Evolutionary conservation across 2,329 filamentous ascomycete species (phyloP).

Genomic region (Apiospora phragmitis): DNA sequence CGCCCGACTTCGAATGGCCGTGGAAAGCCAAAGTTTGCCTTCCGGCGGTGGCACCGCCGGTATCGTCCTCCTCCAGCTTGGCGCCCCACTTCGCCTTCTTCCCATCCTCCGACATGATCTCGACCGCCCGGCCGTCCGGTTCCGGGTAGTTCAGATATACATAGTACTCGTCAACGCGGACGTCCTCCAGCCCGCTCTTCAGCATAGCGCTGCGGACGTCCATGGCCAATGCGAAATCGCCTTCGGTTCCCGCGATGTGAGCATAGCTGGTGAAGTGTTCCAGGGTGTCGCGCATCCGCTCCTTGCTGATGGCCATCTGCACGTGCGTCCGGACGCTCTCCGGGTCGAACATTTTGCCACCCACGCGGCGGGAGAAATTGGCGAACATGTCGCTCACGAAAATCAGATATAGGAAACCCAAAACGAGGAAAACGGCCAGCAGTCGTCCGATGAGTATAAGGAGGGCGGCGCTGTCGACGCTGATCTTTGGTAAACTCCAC

Average conservation of each 20-base stretch:
- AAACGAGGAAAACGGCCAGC: constrained; percentile 72
- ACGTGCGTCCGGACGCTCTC: constrained; percentile 78
- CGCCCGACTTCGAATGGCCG: constrained; percentile 82
- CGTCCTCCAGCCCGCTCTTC: constrained; percentile 71
- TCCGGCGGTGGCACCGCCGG: constrained; percentile 60
- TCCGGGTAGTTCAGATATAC: constrained; percentile 94
- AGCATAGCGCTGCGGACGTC: constrained; percentile 80
- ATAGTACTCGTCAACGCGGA: constrained; percentile 75
- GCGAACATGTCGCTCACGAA: constrained; percentile 85
- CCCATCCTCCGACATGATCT: constrained; percentile 71
- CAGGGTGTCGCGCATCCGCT: constrained; percentile 70
- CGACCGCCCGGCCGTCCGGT: constrained; percentile 73
- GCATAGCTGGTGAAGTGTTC: constrained; percentile 79
- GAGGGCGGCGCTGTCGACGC: constrained; percentile 44
- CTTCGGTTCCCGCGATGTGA: constrained; percentile 92
- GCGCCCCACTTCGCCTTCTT: constrained; percentile 72
- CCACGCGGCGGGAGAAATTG: constrained; percentile 60
- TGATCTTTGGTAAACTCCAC: constrained; percentile 38
- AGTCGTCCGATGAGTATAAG: constrained; percentile 71
- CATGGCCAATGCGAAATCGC: constrained; percentile 81
- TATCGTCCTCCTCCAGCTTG: constrained; percentile 77
- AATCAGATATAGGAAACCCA: constrained; percentile 78
- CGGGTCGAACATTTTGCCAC: constrained; percentile 75
- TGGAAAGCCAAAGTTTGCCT: constrained; percentile 81
- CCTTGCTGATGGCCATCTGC: constrained; percentile 69